Conservation (phyloP, 2,329 filamentous ascomycete genomes). For the Coniochaeta prunicola region DNA sequence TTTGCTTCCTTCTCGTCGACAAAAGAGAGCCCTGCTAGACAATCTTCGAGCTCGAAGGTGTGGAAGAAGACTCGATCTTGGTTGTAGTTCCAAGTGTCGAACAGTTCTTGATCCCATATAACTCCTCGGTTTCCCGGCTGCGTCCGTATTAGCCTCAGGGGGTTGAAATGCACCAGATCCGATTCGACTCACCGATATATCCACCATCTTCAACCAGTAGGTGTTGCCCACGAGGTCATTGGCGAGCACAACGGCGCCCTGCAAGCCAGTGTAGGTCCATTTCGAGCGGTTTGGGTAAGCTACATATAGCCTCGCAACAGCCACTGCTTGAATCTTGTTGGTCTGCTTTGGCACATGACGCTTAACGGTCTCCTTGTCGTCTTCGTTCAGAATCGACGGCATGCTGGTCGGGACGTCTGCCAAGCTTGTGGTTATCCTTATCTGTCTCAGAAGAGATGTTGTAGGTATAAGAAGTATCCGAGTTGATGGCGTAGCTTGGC, state of each 20-base stretch:
- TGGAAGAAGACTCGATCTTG: conserved; percentile 98
- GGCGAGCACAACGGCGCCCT: conserved; percentile 83
- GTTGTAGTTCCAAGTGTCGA: conserved; percentile 90
- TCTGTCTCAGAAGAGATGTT: neutral
- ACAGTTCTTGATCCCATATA: conserved; percentile 97
- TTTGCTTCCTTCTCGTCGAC: conserved; percentile 96
- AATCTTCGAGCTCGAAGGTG: conserved; percentile 92
- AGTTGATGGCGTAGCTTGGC: neutral
- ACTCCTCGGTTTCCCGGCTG: conserved; percentile 75
- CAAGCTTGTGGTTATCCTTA: neutral
- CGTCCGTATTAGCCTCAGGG: conserved; percentile 10
- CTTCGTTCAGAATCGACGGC: conserved; percentile 71
- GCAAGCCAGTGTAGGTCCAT: conserved; percentile 94
- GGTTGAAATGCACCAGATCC: neutral
- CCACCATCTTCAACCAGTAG: conserved; percentile 95
- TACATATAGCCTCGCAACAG: conserved; percentile 87
- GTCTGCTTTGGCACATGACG: conserved; percentile 85
- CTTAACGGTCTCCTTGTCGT: conserved; percentile 95
- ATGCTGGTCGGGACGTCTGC: conserved; percentile 23
- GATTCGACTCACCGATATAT: conserved; percentile 69
- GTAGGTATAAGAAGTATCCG: neutral
- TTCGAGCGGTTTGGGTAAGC: conserved; percentile 75
- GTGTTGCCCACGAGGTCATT: conserved; percentile 94
- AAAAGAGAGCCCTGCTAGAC: conserved; percentile 83
- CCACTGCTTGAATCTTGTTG: conserved; percentile 97